Evolutionary conservation across 202 grass and related monocot species (phyloP), one percentile per base, ranked within the genome.

Genomic region (Zizania palustris): DNA sequence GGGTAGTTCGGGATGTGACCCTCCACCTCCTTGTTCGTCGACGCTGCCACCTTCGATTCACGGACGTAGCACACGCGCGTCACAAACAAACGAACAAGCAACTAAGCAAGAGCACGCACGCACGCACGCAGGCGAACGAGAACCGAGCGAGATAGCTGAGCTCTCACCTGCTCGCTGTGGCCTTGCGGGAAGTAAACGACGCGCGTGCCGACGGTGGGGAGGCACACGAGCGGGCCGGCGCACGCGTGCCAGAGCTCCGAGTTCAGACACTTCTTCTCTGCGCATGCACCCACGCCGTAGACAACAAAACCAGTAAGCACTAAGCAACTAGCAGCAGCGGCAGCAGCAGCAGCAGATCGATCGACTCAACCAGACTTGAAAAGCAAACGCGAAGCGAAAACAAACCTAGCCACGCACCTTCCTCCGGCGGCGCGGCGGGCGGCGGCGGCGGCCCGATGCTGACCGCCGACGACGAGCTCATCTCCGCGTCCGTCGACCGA

Each of bases 231-330:
- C 70, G 93, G 90, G 45, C 93, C 93, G 45, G 93, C 93, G 83
- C 93, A 97, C 37, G 93, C 93, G 79, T 97, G 93, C 93, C 93
- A 97, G 45, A 97, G 72, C 90, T 97, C 93, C 64, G 93, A 93
- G 81, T 93, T 91, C 72, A 97, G 90, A 83, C 91, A 91, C 90
- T 93, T 97, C 90, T 97, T 97, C 86, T 91, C 93, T 91, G 88
- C 85, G 50, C 55, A 59, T 15, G 71, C 65, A 9, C 12, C 39
- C 22, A 18, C 28, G 28, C 28, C 57, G 28, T 28, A 28, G 28
- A 28, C 40, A 76, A 28, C 28, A 28, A 28, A 45, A 48, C 2
- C 60, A 37, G 21, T 5, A 28, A 28, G 28, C 28, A 28, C n/a
- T n/a, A n/a, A n/a, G n/a, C n/a, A 20, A n/a, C n/a, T n/a, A n/a